Evolutionary conservation across 108 stramenopile genomes (phyloP).

Genomic region (Thalassiosira profunda): DNA sequence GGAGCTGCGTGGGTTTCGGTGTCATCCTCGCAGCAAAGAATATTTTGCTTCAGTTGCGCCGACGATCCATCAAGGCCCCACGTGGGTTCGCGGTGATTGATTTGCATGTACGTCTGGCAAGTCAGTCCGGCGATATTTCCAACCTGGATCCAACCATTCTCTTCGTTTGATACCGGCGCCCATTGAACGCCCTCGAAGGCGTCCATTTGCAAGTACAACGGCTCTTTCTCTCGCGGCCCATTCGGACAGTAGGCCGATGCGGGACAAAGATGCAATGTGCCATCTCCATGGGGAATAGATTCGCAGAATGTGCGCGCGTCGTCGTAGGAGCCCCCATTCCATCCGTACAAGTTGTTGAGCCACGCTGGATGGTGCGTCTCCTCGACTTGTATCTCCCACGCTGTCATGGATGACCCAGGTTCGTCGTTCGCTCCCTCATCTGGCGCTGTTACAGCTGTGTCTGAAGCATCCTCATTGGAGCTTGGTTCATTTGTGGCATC

Average conservation of each 20-base stretch:
- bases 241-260: slow-evolving; percentile 22
- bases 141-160: slow-evolving; percentile 20
- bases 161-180: slow-evolving; percentile 8
- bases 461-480: not conserved
- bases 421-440: not conserved
- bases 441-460: not conserved
- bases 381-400: not conserved
- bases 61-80: slow-evolving; percentile 50
- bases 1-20: no score
- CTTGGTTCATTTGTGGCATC: not conserved
- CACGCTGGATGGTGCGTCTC: slow-evolving; percentile 1
- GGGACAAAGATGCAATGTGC: slow-evolving; percentile 21
- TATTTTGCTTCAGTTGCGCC: slow-evolving; percentile 21
- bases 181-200: slow-evolving; percentile 32
- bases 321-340: slow-evolving; percentile 10
- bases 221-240: slow-evolving; percentile 11
- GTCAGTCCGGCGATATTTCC: slow-evolving; percentile 11
- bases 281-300: slow-evolving; percentile 10
- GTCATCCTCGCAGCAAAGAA: slow-evolving; percentile 47
- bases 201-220: slow-evolving; percentile 22
- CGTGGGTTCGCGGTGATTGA: slow-evolving; percentile 24
- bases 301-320: slow-evolving; percentile 17
- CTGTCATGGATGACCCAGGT: not conserved
- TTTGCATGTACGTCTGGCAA: slow-evolving; percentile 21
- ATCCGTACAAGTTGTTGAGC: slow-evolving; percentile 9